Conservation (phyloP, 2,329 filamentous ascomycete genomes). For the Monilinia laxa region DNA sequence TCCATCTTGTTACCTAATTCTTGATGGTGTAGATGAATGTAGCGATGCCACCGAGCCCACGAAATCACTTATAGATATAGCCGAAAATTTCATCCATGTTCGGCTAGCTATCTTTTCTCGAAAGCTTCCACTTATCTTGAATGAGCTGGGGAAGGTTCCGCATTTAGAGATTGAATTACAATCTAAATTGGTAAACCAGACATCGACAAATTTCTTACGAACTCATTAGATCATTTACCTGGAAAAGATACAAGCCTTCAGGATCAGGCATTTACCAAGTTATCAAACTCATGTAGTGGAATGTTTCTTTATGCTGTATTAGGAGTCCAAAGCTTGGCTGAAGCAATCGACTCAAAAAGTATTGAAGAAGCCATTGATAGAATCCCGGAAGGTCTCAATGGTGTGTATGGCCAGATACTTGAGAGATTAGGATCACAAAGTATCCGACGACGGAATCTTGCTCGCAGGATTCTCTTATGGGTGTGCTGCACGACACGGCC, state of each 20-base stretch:
- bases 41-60: background rate
- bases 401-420: constrained; percentile 17
- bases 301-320: constrained; percentile 20
- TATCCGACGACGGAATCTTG: constrained; percentile 16
- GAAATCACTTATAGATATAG: background rate
- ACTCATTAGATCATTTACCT: constrained; percentile 6
- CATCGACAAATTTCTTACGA: constrained; percentile 15
- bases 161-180: background rate
- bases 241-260: constrained; percentile 7
- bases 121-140: constrained; percentile 5
- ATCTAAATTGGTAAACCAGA: constrained; percentile 9
- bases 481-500: constrained; percentile 20
- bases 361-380: constrained; percentile 12
- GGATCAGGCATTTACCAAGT: constrained; percentile 12
- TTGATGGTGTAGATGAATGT: constrained; percentile 23
- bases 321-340: constrained; percentile 12
- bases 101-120: constrained; percentile 13
- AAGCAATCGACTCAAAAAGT: constrained; percentile 19
- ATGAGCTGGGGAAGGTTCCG: background rate
- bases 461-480: constrained; percentile 10
- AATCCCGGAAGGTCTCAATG: constrained; percentile 16
- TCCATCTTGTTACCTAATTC: background rate
- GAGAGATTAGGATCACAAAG: constrained; percentile 15
- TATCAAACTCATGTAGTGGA: constrained; percentile 11
- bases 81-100: background rate